Conservation (phyloP, 352 stramenopile genomes). For the Phytophthora pistaciae region DNA sequence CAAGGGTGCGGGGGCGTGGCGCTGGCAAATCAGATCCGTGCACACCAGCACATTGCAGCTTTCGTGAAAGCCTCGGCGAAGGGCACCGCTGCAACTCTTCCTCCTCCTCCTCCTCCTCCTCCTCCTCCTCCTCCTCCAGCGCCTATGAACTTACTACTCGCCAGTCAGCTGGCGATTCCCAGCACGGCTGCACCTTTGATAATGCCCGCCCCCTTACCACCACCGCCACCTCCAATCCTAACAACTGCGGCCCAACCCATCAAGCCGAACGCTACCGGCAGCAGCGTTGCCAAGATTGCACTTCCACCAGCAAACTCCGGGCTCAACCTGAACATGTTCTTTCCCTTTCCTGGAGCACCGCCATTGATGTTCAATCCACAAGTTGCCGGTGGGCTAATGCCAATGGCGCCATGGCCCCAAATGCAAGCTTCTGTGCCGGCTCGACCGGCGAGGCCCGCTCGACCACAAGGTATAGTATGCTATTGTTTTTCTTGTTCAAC, state of each 20-base stretch:
- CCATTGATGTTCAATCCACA: conserved; percentile 41
- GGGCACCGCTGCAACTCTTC: conserved; percentile 1
- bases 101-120: conserved; percentile 6
- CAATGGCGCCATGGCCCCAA: conserved; percentile 35
- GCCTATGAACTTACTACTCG: conserved; percentile 27
- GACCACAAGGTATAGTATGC: conserved; percentile 28
- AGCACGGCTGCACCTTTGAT: conserved; percentile 10
- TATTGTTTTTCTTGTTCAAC: background rate
- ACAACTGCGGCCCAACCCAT: conserved; percentile 20
- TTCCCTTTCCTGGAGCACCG: conserved; percentile 40
- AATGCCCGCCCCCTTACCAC: conserved; percentile 19
- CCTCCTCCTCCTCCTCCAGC: conserved; percentile 1
- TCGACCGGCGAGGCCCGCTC: conserved; percentile 23
- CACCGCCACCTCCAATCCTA: conserved; percentile 2
- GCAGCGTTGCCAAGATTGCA: conserved; percentile 42
- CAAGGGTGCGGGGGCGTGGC: conserved; percentile 33
- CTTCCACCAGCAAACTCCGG: conserved; percentile 49
- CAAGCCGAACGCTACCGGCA: conserved; percentile 22
- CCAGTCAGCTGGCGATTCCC: conserved; percentile 32
- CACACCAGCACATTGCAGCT: conserved; percentile 40
- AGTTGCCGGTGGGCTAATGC: conserved; percentile 20
- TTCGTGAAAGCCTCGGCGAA: conserved; percentile 34
- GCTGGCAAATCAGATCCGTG: conserved; percentile 39
- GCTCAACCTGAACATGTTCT: conserved; percentile 51
- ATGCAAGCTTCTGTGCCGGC: conserved; percentile 37